Evolutionary conservation across 257 asterid species (phyloP).

Genomic region (Gentiana dahurica): DNA sequence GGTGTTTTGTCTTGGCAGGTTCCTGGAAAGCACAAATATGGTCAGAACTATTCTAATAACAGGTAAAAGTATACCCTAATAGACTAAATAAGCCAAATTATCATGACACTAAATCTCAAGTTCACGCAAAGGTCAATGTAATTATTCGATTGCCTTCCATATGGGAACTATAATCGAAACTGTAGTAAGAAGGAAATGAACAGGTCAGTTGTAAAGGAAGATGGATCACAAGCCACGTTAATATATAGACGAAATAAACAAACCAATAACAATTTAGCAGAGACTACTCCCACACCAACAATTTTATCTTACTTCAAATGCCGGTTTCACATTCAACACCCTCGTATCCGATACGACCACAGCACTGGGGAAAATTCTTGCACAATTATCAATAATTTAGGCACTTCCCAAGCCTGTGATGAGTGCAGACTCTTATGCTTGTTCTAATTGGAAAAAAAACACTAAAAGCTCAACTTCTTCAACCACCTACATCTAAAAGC

Average conservation of each 20-base stretch:
- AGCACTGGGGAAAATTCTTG: no score
- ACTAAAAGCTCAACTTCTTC: not conserved
- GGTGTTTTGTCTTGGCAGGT: slow-evolving; percentile 72
- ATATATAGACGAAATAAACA: no score
- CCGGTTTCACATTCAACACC: no score
- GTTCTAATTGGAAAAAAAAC: not conserved
- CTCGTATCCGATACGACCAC: no score
- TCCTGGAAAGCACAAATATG: slow-evolving; percentile 41
- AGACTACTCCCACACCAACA: no score
- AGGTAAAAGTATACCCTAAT: no score
- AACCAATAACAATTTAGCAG: no score
- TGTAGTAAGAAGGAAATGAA: not conserved
- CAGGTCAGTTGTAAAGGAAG: not conserved
- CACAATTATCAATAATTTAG: not conserved
- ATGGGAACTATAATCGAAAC: not conserved
- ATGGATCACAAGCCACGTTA: not conserved
- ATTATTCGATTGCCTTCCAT: not conserved
- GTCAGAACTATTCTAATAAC: not conserved
- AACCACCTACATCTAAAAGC: no score
- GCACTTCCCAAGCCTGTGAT: not conserved
- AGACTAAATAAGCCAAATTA: not conserved
- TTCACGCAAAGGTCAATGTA: not conserved
- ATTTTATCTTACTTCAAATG: no score
- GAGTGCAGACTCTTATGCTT: no score
- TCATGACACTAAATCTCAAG: not conserved